A percentile compares a stretch with the other conserved stretches of the same genome.
Evolutionary conservation across 306 rosid genomes (phyloP).

Genomic region (Trifolium dubium): DNA sequence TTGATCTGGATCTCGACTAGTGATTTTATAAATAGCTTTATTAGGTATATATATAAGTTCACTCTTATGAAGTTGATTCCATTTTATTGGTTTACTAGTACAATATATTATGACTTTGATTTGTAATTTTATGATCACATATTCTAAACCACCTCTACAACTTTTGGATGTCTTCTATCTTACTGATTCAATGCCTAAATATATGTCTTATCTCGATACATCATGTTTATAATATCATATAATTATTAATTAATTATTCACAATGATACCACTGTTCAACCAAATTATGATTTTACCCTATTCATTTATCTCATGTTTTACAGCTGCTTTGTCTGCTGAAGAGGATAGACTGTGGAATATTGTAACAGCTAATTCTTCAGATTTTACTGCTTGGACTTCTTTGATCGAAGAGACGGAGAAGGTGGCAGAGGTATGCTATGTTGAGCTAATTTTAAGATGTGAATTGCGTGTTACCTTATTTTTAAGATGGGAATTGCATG

Average conservation of each 20-base stretch:
- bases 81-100: conserved; percentile 15
- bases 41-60: neutral
- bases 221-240: neutral
- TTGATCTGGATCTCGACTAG: neutral
- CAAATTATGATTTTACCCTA: conserved; percentile 14
- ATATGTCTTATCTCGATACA: neutral
- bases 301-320: conserved; percentile 28
- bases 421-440: conserved; percentile 73
- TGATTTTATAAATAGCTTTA: neutral
- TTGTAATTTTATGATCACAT: conserved; percentile 14
- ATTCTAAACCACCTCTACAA: conserved; percentile 10
- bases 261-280: neutral
- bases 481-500: neutral
- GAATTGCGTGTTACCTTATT: neutral
- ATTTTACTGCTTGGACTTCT: conserved; percentile 94
- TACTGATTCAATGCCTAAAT: conserved; percentile 1
- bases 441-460: neutral
- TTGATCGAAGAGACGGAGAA: conserved; percentile 97
- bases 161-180: neutral
- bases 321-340: conserved; percentile 78
- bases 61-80: neutral
- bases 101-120: neutral
- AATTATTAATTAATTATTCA: neutral
- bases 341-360: conserved; percentile 96
- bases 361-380: conserved; percentile 88